A percentile compares a stretch with the other conserved stretches of the same genome.
These are phyloP conservation scores for Actinomucor elegans DNA, from an alignment of 371 early-diverging fungal genomes.

Conservation along the genomic window DNA sequence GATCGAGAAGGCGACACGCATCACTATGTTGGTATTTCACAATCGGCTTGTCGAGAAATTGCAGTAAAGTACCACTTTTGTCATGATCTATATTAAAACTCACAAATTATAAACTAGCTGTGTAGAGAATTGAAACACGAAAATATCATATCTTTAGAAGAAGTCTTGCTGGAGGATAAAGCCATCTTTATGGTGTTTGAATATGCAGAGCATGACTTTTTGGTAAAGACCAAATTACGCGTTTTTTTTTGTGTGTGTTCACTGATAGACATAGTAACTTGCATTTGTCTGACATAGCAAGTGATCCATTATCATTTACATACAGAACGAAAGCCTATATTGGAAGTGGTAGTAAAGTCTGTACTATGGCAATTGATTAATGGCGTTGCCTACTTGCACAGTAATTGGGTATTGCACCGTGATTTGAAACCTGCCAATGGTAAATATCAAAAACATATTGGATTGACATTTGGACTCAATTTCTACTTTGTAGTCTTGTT, in stretches of 20 bases:
- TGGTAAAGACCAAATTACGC: too few species aligned
- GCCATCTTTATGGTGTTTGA: conserved; percentile 95
- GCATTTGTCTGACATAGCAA: conserved; percentile 68
- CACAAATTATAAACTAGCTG: conserved; percentile 37
- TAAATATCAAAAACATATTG: too few species aligned
- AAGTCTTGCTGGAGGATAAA: conserved; percentile 87
- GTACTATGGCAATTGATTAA: conserved; percentile 91
- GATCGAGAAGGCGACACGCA: conserved; percentile 89
- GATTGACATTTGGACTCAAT: too few species aligned
- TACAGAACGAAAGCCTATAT: conserved; percentile 72
- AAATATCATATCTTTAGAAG: conserved; percentile 81
- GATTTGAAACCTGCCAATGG: conserved; percentile 92
- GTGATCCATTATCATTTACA: conserved; percentile 84
- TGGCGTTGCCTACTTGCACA: conserved; percentile 88
- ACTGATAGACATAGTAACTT: background rate
- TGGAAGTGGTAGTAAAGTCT: conserved; percentile 84
- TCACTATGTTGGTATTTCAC: conserved; percentile 84
- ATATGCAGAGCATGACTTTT: conserved; percentile 92
- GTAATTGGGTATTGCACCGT: conserved; percentile 91
- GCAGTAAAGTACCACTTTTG: conserved; percentile 67
- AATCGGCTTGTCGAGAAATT: conserved; percentile 93
- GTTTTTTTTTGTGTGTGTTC: too few species aligned
- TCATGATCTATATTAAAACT: too few species aligned
- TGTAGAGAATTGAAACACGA: conserved; percentile 89
- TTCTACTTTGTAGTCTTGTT: conserved; percentile 76